A percentile compares a stretch with the other conserved stretches of the same genome.
Conservation (phyloP, 1,284 basidiomycete species). For the Puccinia coronata region DNA sequence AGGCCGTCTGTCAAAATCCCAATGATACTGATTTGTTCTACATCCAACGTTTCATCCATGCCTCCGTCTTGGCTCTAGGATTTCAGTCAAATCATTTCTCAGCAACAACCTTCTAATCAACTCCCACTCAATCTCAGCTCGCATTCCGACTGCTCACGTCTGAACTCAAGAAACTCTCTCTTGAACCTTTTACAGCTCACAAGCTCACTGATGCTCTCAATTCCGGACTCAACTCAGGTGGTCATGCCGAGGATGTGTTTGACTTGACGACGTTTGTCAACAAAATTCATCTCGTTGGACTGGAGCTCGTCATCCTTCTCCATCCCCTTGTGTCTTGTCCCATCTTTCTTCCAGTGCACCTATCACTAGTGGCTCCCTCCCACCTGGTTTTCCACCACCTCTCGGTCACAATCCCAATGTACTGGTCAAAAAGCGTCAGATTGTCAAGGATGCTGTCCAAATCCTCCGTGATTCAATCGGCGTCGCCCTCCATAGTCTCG, state of each 20-base stretch:
- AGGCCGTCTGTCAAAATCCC: conserved; percentile 92
- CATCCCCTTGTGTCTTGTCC: conserved; percentile 72
- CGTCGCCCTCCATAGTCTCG: too few relatives aligned
- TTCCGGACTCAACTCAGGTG: conserved; percentile 67
- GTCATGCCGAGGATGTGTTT: conserved; percentile 74
- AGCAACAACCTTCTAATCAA: conserved; percentile 69
- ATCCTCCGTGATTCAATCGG: too few relatives aligned
- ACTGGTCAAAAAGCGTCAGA: too few relatives aligned
- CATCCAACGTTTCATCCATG: conserved; percentile 84
- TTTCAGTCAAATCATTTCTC: conserved; percentile 65
- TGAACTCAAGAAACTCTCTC: conserved; percentile 78
- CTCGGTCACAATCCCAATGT: too few relatives aligned
- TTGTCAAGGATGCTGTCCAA: too few relatives aligned
- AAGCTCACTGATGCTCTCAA: conserved; percentile 81
- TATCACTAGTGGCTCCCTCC: conserved; percentile 67
- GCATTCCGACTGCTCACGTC: conserved; percentile 80
- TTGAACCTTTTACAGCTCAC: conserved; percentile 80
- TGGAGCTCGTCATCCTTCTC: conserved; percentile 74
- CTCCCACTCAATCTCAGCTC: conserved; percentile 64
- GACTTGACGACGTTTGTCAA: conserved; percentile 76
- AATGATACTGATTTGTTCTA: conserved; percentile 93
- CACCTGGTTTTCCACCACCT: too few relatives aligned
- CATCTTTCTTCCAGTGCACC: conserved; percentile 70
- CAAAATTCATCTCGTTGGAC: conserved; percentile 72
- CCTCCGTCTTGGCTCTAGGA: conserved; percentile 63